These are phyloP conservation scores for Botryotinia convoluta DNA, from an alignment of 2,329 filamentous ascomycete species.

Conservation along the genomic window DNA sequence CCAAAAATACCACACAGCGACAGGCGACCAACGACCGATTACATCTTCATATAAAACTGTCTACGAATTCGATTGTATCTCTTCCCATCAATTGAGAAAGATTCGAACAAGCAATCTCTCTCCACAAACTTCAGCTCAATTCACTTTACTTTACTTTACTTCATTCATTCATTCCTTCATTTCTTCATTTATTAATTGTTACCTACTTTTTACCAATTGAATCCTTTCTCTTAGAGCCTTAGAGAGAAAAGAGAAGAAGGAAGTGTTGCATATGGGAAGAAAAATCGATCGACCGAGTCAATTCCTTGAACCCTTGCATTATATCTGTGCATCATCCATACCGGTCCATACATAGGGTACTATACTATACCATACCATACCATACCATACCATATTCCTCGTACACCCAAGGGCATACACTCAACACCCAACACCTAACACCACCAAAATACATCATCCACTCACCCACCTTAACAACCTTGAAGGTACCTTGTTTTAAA, in stretches of 20 bases:
- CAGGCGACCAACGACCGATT: not conserved
- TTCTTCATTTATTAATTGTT: not conserved
- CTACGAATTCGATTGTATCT: not conserved
- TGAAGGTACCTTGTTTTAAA: not conserved
- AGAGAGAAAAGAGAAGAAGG: not conserved
- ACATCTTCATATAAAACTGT: too few relatives aligned
- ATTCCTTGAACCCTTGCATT: conserved; percentile 13
- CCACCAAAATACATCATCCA: not conserved
- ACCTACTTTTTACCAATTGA: not conserved
- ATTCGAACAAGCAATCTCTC: not conserved
- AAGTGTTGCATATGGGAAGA: not conserved
- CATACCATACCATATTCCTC: not conserved
- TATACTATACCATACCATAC: not conserved
- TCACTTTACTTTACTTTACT: not conserved
- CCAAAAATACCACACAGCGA: not conserved
- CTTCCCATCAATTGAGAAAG: not conserved
- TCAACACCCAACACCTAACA: not conserved
- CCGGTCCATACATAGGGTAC: not conserved
- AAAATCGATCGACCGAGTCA: conserved; percentile 17
- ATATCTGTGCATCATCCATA: conserved; percentile 12
- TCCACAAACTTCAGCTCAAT: not conserved
- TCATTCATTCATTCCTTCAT: not conserved
- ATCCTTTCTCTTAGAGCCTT: not conserved
- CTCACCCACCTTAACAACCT: not conserved
- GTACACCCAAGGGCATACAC: not conserved